Evolutionary conservation across 495 filamentous ascomycete species (phyloP), one percentile per base, ranked within the genome.

Genomic region (Cladorrhinum samala): DNA sequence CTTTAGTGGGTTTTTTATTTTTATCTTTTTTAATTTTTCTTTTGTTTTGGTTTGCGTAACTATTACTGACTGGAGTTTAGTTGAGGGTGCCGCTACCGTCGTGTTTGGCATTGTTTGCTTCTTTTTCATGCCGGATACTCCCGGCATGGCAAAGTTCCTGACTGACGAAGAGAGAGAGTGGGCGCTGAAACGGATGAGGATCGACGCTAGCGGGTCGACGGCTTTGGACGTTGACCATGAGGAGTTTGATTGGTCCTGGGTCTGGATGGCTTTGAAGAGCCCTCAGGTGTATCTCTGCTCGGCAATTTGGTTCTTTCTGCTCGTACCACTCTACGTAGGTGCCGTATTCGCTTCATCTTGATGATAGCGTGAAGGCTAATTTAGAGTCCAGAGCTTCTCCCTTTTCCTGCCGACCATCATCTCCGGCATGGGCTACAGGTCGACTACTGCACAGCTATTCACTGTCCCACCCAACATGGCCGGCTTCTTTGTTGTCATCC

Each of bases 381-480:
- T 36, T 39, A 42, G 27, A 33, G 2, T 19, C 16, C 36, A 61
- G 61, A 61, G 64, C 49, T 64, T 54, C 52, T 60, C 55, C 6
- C 53, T 66, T 9, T 74, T 74, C 55, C 54, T 72, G 55, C 79
- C 79, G 0, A 76, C 77, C 0, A 83, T 83, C 52, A 79, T 82
- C 61, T 68, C 71, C 24, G 75, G 73, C 14, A 67, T 83, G 25
- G 75, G 74, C 16, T 82, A 76, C 64, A 68, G 64, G 16, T 64
- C 76, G 2, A 76, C 78, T 7, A 56, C 72, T 52, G 80, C 79
- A 0, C 79, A 83, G 49, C 63, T 82, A 0, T 72, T 81, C 30
- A 77, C 78, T 2, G 74, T 80, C 2, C 78, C 78, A 1, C 77
- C 78, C 0, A 81, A 83, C 53, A 71, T 73, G 8, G 60, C 76